phyloP scores from a whole-genome alignment of 225 moss, liverwort and hornwort species.

The Bryum argenteum region DNA sequence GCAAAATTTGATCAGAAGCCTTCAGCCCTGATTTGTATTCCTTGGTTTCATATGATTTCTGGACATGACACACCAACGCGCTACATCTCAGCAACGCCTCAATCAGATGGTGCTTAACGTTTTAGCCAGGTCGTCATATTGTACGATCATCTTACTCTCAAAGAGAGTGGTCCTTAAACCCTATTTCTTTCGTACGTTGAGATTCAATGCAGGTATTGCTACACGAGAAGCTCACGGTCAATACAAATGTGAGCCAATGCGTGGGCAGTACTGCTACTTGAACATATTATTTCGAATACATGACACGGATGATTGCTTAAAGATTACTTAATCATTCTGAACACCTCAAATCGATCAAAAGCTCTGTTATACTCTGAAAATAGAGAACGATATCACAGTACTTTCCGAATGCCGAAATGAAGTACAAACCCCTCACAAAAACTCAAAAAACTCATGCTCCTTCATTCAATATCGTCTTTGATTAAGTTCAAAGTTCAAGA shows the following conservation, averaged over 20 bases:
- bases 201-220: not conserved
- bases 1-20: constrained; percentile 83
- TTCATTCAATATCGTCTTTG: too few species aligned
- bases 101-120: not conserved
- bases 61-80: constrained; percentile 23
- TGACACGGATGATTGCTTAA: too few species aligned
- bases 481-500: too few species aligned
- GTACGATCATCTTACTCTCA: not conserved
- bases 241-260: not conserved
- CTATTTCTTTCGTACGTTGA: constrained; percentile 5
- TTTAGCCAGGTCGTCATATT: not conserved
- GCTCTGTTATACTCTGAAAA: not conserved
- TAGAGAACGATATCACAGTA: too few species aligned
- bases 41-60: constrained; percentile 92
- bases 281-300: constrained; percentile 1
- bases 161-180: constrained; percentile 24
- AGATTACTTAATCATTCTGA: not conserved
- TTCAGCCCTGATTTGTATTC: constrained; percentile 92
- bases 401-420: not conserved
- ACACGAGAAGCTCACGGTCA: not conserved
- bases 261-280: not conserved
- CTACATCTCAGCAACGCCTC: not conserved
- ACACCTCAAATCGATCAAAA: constrained; percentile 5
- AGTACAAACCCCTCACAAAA: constrained; percentile 3
- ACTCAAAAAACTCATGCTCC: too few species aligned